Base-by-base conservation (phyloP, 805 yeast species). In the Metschnikowia amazonensis region DNA sequence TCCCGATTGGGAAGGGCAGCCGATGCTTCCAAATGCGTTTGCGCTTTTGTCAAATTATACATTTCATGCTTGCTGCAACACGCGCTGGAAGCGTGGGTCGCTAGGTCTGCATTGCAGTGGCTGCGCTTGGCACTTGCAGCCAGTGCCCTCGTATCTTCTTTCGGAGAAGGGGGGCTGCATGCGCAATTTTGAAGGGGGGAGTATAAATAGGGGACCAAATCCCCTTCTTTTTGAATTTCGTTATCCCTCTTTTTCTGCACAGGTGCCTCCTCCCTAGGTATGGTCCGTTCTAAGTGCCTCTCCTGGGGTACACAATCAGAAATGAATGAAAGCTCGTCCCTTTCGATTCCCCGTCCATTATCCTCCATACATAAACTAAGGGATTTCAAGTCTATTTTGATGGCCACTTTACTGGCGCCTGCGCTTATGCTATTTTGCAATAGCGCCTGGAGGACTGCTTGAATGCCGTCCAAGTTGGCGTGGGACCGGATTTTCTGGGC, bases 311-410 rank as follows among this genome's bases (percentile, higher is more conserved):
- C 36, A 34, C 36, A 34, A 16, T 20, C 36, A 13, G 25, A 11
- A 5, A 34, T 34, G 8, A 6, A 11, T 10, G 17, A 25, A 8
- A 39, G 42, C 14, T 21, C 14, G 11, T 7, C 10, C 42, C 41
- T 4, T 5, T 16, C 27, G 9, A 90, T 78, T 0, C 97, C 97
- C 2, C 17, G 23, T 0, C 97, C 97, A 60, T 90, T 70, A 61
- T 90, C 97, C 1, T 50, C 49, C 0, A 87, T 81, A 4, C 53
- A 51, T 10, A 74, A 55, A 18, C 65, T 57, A 5, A 75, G 52
- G 1, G 64, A 53, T 0, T 55, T 42, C 3, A 66, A 53, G 47
- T 74, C 74, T 2, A 68, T 25, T 7, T 56, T 46, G 2, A 81
- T 63, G 2, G 50, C 25, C 5, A 80, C 58, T 3, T 49, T 44